phyloP scores from a whole-genome alignment of 306 rosid species.

The Vigna mungo region DNA sequence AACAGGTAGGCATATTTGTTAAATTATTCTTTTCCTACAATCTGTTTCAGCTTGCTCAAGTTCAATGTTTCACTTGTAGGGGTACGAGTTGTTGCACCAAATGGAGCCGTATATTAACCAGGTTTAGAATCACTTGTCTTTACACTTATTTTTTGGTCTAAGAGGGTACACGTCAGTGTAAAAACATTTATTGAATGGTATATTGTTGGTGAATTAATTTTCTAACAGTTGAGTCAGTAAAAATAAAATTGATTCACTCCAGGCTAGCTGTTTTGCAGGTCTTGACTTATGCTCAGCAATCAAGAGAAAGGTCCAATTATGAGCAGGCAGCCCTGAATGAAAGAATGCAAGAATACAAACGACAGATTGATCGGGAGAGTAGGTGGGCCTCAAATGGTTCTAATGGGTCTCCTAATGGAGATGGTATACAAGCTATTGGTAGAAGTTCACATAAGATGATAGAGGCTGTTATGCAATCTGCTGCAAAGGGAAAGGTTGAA shows the following conservation, averaged over 20 bases:
- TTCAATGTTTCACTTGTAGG: slow-evolving; percentile 52
- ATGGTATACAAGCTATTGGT: slow-evolving; percentile 98
- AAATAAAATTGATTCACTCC: slow-evolving; percentile 40
- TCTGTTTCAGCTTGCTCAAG: slow-evolving; percentile 49
- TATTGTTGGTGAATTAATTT: slow-evolving; percentile 29
- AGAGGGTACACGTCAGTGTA: slow-evolving; percentile 17
- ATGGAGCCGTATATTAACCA: slow-evolving; percentile 93
- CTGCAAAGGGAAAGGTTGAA: slow-evolving; percentile 97
- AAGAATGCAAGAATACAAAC: slow-evolving; percentile 96
- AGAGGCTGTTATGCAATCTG: slow-evolving; percentile 99
- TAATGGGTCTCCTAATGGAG: slow-evolving; percentile 97
- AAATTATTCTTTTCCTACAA: slow-evolving; percentile 23
- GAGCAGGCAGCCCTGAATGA: slow-evolving; percentile 99
- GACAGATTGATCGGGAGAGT: slow-evolving; percentile 98
- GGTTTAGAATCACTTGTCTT: slow-evolving; percentile 57
- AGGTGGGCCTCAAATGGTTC: slow-evolving; percentile 93
- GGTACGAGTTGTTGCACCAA: slow-evolving; percentile 64
- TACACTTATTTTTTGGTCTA: neutral
- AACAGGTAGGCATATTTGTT: slow-evolving; percentile 69
- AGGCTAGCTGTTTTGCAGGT: slow-evolving; percentile 67
- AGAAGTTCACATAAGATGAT: slow-evolving; percentile 99
- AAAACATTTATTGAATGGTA: slow-evolving; percentile 15
- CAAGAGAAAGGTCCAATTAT: slow-evolving; percentile 97
- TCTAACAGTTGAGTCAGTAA: neutral
- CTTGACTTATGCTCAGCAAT: slow-evolving; percentile 97